Base-by-base conservation (phyloP, 148 eudicot genomes). In the Rhododendron griersonianum region DNA sequence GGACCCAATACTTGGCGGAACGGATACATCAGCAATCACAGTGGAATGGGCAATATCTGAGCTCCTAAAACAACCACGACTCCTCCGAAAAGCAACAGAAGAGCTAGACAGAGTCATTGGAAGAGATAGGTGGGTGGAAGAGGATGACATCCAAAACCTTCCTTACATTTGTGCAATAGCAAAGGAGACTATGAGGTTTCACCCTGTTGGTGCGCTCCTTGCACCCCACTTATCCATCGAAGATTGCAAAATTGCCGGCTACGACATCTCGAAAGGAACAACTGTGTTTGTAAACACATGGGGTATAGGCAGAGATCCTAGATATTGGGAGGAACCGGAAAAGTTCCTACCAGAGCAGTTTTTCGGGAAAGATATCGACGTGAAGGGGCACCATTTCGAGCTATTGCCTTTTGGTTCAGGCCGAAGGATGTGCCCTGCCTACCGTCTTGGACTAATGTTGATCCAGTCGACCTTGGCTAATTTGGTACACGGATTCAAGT, bases 281-380 rank as follows among this genome's bases (percentile, higher is more conserved):
- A 50, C 21, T 4, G 11, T 80, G 3, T 1, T 80, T 35, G 50
- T 51, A 5, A 51, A 80, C 6, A 2, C 14, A 35, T 80, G 82
- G 82, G 30, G 63, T 15, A 80, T 80, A 25, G 61, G 63, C 11
- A 80, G 83, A 51, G 82, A 80, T 57, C 63, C 82, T 18, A 80
- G 11, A 19, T 51, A 80, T 2, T 33, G 35, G 35, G 35, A 33
- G 35, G 35, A 33, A 33, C 35, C 35, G 1, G 35, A 33, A 33
- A 33, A 33, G 35, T 33, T 33, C 35, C 35, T 33, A 33, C 35
- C 35, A 33, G 35, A 33, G 35, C 35, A 1, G 35, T 33, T 33
- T 33, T 33, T 33, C 35, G 35, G 35, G 35, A 33, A 33, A 33
- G 35, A 33, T 33, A 33, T 33, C 35, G 35, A 33, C 1, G 35